Conservation (phyloP, 1,139 yeast species). For the Yamadazyma mexicana region DNA sequence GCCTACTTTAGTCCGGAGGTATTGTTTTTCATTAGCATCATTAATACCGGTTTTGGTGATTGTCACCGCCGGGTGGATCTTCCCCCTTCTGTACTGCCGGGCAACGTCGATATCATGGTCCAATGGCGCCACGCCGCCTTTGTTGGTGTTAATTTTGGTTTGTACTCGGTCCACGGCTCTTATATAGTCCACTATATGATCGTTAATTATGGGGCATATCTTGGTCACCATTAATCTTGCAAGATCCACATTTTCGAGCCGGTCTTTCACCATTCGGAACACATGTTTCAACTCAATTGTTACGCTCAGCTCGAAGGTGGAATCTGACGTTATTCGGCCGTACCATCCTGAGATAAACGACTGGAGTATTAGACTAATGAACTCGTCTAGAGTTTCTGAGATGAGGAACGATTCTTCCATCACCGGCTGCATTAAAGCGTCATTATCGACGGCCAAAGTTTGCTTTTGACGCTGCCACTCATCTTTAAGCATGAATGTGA, state of each 20-base stretch:
- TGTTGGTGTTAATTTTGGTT: constrained; percentile 15
- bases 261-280: constrained; percentile 36
- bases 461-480: constrained; percentile 28
- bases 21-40: constrained; percentile 51
- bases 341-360: constrained; percentile 75
- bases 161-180: constrained; percentile 51
- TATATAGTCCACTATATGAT: constrained; percentile 58
- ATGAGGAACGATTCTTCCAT: constrained; percentile 53
- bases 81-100: constrained; percentile 54
- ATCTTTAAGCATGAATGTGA: constrained; percentile 25
- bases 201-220: constrained; percentile 64
- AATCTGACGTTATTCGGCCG: constrained; percentile 43
- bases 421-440: constrained; percentile 25
- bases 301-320: constrained; percentile 55
- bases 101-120: constrained; percentile 60
- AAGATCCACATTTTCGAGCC: constrained; percentile 50
- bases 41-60: constrained; percentile 34
- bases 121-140: constrained; percentile 28
- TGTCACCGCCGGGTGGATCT: constrained; percentile 63
- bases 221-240: constrained; percentile 58
- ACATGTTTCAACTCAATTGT: constrained; percentile 48
- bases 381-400: constrained; percentile 52
- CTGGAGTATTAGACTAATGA: constrained; percentile 52
- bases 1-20: constrained; percentile 46
- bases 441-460: constrained; percentile 8